phyloP scores from a whole-genome alignment of 768 basidiomycete genomes.

The Boletellus sp. region DNA sequence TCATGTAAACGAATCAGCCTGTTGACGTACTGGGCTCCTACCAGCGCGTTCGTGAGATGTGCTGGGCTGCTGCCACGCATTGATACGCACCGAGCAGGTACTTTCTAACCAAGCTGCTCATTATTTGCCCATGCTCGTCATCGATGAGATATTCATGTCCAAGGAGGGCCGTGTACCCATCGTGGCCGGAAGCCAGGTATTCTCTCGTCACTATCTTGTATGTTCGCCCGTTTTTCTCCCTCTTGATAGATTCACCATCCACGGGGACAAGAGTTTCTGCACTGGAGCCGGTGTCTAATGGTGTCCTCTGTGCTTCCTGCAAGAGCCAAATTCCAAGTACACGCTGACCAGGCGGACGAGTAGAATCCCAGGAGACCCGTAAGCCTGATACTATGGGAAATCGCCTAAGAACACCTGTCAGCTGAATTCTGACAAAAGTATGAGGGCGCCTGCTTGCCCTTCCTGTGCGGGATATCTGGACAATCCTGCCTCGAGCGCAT shows the following conservation, averaged over 20 bases:
- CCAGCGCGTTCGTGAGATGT: constrained; percentile 9
- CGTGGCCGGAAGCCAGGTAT: constrained; percentile 82
- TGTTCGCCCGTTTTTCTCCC: constrained; percentile 48
- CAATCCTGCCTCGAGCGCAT: constrained; percentile 68
- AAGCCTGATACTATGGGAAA: constrained; percentile 88
- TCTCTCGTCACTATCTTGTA: constrained; percentile 85
- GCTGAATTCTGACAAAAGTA: neutral
- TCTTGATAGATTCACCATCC: constrained; percentile 52
- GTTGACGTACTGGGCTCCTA: constrained; percentile 75
- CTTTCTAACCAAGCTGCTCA: constrained; percentile 76
- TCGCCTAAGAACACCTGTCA: constrained; percentile 46
- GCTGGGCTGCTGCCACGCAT: neutral
- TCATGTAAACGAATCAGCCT: constrained; percentile 45
- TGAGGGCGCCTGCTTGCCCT: constrained; percentile 50
- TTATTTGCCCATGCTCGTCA: constrained; percentile 75
- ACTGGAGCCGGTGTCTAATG: constrained; percentile 20
- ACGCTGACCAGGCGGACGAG: constrained; percentile 62
- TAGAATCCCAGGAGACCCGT: constrained; percentile 84
- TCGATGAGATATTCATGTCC: constrained; percentile 70
- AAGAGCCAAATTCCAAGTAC: constrained; percentile 70
- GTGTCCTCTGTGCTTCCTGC: constrained; percentile 29
- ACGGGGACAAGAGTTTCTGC: constrained; percentile 33
- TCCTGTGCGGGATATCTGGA: constrained; percentile 86
- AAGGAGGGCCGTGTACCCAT: constrained; percentile 71
- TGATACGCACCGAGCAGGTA: constrained; percentile 68